These are phyloP conservation scores for Xylaria palmicola DNA, from an alignment of 495 filamentous ascomycete species.

Conservation along the genomic window DNA sequence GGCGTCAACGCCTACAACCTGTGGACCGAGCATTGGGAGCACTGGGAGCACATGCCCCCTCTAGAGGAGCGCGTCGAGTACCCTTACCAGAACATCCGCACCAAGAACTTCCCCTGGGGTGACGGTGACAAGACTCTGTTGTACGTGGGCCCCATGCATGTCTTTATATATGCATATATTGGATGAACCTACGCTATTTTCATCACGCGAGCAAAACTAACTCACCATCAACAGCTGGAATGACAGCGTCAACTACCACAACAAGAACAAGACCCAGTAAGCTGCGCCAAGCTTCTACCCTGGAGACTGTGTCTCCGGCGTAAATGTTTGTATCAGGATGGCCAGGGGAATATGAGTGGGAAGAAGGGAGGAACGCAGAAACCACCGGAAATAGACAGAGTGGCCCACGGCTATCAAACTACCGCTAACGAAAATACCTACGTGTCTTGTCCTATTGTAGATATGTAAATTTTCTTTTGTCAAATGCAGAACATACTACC, in stretches of 20 bases:
- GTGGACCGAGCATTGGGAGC: conserved; percentile 95
- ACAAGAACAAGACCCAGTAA: conserved; percentile 74
- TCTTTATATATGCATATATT: neutral
- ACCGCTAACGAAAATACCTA: neutral
- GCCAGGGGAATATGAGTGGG: conserved; percentile 19
- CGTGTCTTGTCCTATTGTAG: conserved; percentile 15
- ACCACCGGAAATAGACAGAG: conserved; percentile 31
- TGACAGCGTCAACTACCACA: conserved; percentile 89
- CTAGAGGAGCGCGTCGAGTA: conserved; percentile 88
- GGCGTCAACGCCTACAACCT: conserved; percentile 79
- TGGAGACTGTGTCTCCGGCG: neutral
- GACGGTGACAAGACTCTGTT: conserved; percentile 77
- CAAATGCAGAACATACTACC: conserved; percentile 6
- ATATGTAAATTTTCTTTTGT: conserved; percentile 14
- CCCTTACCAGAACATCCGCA: conserved; percentile 89
- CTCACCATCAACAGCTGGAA: conserved; percentile 74
- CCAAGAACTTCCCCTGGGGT: conserved; percentile 88
- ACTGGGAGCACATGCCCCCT: conserved; percentile 81
- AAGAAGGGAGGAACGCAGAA: conserved; percentile 60
- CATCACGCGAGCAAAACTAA: conserved; percentile 7
- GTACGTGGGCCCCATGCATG: conserved; percentile 29
- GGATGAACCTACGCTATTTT: neutral
- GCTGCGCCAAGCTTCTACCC: conserved; percentile 14
- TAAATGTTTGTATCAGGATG: neutral
- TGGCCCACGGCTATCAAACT: conserved; percentile 15